Evolutionary conservation across 805 yeast genomes (phyloP).

Genomic region (Metschnikowia similis): DNA sequence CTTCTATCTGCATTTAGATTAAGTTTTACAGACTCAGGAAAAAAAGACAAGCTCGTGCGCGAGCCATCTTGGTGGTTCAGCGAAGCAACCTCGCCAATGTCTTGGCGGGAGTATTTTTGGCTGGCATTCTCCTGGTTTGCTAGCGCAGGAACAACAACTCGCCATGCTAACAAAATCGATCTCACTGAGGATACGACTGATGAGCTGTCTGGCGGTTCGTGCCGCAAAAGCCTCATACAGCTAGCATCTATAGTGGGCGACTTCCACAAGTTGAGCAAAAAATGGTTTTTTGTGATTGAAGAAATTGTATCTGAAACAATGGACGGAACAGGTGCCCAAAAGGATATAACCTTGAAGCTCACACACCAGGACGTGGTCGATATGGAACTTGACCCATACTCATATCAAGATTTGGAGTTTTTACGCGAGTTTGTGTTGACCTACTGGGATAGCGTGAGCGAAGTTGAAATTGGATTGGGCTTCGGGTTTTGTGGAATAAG

Average conservation of each 20-base stretch:
- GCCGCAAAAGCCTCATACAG: slow-evolving; percentile 8
- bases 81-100: slow-evolving; percentile 42
- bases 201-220: slow-evolving; percentile 4
- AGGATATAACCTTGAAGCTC: slow-evolving; percentile 24
- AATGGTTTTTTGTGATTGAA: slow-evolving; percentile 33
- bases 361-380: slow-evolving; percentile 40
- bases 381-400: slow-evolving; percentile 42
- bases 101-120: slow-evolving; percentile 61
- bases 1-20: slow-evolving; percentile 13
- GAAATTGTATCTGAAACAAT: slow-evolving; percentile 31
- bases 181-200: slow-evolving; percentile 2
- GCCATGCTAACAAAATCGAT: slow-evolving; percentile 12
- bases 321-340: slow-evolving; percentile 11
- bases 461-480: slow-evolving; percentile 34
- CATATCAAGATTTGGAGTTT: slow-evolving; percentile 34
- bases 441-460: slow-evolving; percentile 31
- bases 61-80: slow-evolving; percentile 44
- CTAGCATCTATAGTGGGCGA: slow-evolving; percentile 30
- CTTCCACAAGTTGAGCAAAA: slow-evolving; percentile 37
- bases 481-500: slow-evolving; percentile 26
- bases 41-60: slow-evolving; percentile 7
- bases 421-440: slow-evolving; percentile 30
- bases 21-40: slow-evolving; percentile 8
- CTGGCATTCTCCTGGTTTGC: slow-evolving; percentile 85
- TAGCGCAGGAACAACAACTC: slow-evolving; percentile 60